These are phyloP conservation scores for Ogataea philodendri DNA, from an alignment of 805 yeast species.

Conservation along the genomic window DNA sequence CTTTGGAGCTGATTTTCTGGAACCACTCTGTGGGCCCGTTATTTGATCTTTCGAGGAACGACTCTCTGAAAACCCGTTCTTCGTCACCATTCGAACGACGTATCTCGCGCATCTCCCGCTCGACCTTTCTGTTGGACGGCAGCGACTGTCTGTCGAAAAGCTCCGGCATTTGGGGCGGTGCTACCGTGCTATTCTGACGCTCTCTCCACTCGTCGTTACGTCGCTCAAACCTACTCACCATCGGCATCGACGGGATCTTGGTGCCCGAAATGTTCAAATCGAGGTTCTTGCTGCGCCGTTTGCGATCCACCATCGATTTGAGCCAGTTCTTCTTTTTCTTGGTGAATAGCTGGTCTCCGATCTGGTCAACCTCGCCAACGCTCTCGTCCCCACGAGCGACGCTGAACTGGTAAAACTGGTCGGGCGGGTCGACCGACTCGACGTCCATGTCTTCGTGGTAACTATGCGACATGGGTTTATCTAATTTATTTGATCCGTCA, in stretches of 20 bases:
- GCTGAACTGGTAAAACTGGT: conserved; percentile 12
- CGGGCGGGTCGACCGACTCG: neutral
- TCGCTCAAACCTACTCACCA: conserved; percentile 23
- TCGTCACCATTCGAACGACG: conserved; percentile 19
- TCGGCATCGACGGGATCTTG: conserved; percentile 25
- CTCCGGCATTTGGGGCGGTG: no score
- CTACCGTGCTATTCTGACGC: conserved; percentile 4
- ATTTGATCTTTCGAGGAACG: conserved; percentile 14
- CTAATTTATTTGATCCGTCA: no score
- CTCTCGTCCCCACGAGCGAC: conserved; percentile 7
- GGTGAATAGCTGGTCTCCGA: conserved; percentile 15
- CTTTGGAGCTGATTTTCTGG: conserved; percentile 6
- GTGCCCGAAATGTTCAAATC: conserved; percentile 15
- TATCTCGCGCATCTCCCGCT: conserved; percentile 12
- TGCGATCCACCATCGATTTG: conserved; percentile 5
- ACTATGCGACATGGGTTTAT: no score
- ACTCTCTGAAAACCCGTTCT: conserved; percentile 16
- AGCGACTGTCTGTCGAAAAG: no score
- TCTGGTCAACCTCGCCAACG: conserved; percentile 1
- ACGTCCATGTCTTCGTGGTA: neutral
- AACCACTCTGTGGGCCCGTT: conserved; percentile 6
- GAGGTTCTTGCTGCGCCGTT: conserved; percentile 6
- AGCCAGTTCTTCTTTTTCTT: conserved; percentile 12
- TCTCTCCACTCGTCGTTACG: conserved; percentile 23
- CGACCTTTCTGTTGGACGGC: conserved; percentile 8